Evolutionary conservation across 768 basidiomycete genomes (phyloP), one percentile per base, ranked within the genome.

Genomic region (Hygrocybe punicea): DNA sequence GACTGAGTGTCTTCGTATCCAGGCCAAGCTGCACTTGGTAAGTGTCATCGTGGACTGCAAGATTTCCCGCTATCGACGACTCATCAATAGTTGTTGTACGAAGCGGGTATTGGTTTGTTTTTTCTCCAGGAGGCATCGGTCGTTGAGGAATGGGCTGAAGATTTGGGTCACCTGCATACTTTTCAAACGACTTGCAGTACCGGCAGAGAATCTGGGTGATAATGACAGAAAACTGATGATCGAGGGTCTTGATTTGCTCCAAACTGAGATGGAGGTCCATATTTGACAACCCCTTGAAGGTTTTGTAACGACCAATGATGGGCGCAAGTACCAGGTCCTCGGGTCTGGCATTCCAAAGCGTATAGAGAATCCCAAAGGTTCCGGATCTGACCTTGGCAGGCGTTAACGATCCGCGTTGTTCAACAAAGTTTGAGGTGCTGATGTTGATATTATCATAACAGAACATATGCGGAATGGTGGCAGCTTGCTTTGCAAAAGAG

Each of bases 351-450:
- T 67, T 62, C 1, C 19, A 55, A 5, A 73, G 58, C n/a, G 55
- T 34, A 56, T 74, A 74, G 2, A 76, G 51, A 6, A 72, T 60
- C 4, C 62, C 33, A 51, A 72, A 69, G 0, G 72, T 75, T 3
- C 73, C 72, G 2, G 72, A 73, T 39, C 71, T 69, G 7, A 74
- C 73, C 55, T 74, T 76, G 37, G 55, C 62, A 14, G 64, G 63
- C 1, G 61, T 59, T n/a, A 55, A 29, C 29, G 29, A 46, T 4
- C 58, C 57, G 1, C 56, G 46, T 55, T 75, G 69, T 55, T 75
- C 71, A 24, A 72, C 60, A 42, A 60, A 64, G n/a, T 67, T 73
- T 2, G 72, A 73, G 1, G 61, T 66, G 0, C 56, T 63, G 25
- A 70, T 49, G 40, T 72, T 69, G 48, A 71, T 62, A 42, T 73